Conservation (phyloP, 2,329 filamentous ascomycete genomes). For the Xylariomycetidae sp. region DNA sequence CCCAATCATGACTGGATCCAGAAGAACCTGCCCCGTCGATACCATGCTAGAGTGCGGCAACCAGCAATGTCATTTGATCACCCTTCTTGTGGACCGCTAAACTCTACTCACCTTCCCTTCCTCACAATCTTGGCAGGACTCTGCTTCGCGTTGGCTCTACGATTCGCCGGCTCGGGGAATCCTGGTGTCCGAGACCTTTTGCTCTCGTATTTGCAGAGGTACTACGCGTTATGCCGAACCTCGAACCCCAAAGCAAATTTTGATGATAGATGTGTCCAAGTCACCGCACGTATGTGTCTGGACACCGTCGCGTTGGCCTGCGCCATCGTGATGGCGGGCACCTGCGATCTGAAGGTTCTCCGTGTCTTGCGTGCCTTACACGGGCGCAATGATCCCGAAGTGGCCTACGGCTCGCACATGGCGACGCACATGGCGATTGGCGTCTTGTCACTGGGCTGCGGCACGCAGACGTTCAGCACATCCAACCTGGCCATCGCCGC, state of each 20-base stretch:
- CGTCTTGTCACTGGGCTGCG: constrained; percentile 83
- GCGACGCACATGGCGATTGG: constrained; percentile 90
- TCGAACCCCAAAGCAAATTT: constrained; percentile 46
- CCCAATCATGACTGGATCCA: constrained; percentile 71
- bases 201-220: constrained; percentile 77
- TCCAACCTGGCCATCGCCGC: constrained; percentile 81
- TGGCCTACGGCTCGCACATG: constrained; percentile 88
- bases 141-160: constrained; percentile 71
- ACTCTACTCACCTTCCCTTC: constrained; percentile 81
- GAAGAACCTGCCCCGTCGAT: constrained; percentile 64
- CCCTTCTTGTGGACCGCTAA: constrained; percentile 38
- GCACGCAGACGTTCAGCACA: constrained; percentile 85
- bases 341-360: constrained; percentile 80
- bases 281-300: constrained; percentile 84
- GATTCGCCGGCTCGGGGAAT: constrained; percentile 69
- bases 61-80: constrained; percentile 41
- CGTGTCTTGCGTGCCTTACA: constrained; percentile 82
- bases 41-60: constrained; percentile 57
- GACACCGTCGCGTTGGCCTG: constrained; percentile 77
- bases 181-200: constrained; percentile 71
- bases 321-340: constrained; percentile 91
- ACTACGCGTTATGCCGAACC: constrained; percentile 65
- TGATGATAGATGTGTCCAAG: constrained; percentile 76
- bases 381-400: constrained; percentile 75
- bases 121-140: constrained; percentile 88